Conservation (phyloP, 2,329 filamentous ascomycete species). For the Colletotrichum abscissum region DNA sequence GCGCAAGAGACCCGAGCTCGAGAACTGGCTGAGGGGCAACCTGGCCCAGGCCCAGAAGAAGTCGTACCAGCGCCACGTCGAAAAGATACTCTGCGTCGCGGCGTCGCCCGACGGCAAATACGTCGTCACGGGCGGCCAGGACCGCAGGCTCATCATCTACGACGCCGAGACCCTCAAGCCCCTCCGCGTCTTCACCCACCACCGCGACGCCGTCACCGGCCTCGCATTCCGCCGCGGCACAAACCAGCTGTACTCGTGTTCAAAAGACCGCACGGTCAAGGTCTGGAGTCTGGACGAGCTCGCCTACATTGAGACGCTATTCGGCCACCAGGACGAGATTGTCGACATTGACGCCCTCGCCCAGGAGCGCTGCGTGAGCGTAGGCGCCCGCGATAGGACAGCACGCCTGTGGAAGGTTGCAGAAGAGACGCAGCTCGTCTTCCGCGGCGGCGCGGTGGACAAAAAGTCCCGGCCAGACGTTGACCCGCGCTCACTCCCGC, state of each 20-base stretch:
- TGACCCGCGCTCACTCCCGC: constrained; percentile 65
- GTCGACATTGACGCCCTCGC: constrained; percentile 85
- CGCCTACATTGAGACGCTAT: constrained; percentile 94
- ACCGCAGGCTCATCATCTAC: constrained; percentile 89
- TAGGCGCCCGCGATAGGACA: constrained; percentile 90
- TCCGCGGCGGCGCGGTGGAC: constrained; percentile 77
- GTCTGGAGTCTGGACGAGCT: constrained; percentile 93
- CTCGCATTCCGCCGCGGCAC: constrained; percentile 88
- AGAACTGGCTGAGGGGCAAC: constrained; percentile 72
- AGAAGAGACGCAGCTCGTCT: constrained; percentile 95
- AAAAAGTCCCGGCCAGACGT: constrained; percentile 57
- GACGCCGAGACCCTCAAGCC: constrained; percentile 83
- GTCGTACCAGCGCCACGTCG: constrained; percentile 81
- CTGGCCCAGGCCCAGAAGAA: constrained; percentile 70
- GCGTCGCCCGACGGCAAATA: constrained; percentile 91
- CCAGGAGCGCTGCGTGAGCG: constrained; percentile 89
- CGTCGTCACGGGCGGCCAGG: constrained; percentile 88
- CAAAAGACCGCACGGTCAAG: constrained; percentile 92
- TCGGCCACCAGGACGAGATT: constrained; percentile 94
- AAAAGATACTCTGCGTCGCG: constrained; percentile 83
- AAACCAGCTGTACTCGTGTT: constrained; percentile 92
- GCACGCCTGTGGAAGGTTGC: constrained; percentile 95
- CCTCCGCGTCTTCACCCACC: constrained; percentile 87
- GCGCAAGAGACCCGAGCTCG: constrained; percentile 70
- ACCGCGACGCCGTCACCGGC: constrained; percentile 87